These are phyloP conservation scores for Starmerella geochares DNA, from an alignment of 805 yeast species.

Conservation along the genomic window DNA sequence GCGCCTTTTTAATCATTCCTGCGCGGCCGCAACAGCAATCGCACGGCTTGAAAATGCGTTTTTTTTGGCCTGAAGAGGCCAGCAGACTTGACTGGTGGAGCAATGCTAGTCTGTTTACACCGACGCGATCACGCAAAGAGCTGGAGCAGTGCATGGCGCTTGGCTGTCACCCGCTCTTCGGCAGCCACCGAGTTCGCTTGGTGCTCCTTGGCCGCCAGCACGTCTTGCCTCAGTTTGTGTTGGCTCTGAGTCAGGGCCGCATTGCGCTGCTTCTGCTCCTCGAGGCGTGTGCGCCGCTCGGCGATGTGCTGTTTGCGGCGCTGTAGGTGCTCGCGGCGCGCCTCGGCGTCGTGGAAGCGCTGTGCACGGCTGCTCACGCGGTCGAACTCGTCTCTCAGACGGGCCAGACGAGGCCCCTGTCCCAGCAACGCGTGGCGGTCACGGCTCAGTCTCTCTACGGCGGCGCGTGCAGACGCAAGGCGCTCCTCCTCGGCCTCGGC, in stretches of 20 bases:
- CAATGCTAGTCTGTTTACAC: too few relatives aligned
- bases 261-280: neutral
- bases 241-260: neutral
- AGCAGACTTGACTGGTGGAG: too few relatives aligned
- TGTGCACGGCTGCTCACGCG: neutral
- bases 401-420: neutral
- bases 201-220: neutral
- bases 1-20: too few relatives aligned
- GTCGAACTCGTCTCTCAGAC: neutral
- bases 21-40: too few relatives aligned
- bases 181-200: neutral
- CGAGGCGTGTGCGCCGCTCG: neutral
- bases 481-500: slow-evolving; percentile 1
- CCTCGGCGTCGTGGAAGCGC: neutral
- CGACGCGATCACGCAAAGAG: neutral
- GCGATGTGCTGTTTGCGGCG: neutral
- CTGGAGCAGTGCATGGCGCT: neutral
- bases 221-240: neutral
- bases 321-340: neutral
- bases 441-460: neutral
- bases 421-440: neutral
- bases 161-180: neutral
- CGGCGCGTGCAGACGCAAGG: neutral
- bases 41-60: too few relatives aligned
- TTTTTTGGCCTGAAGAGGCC: too few relatives aligned